These are phyloP conservation scores for Fraxinus platypoda DNA, from an alignment of 305 asterid genomes.

Conservation along the genomic window DNA sequence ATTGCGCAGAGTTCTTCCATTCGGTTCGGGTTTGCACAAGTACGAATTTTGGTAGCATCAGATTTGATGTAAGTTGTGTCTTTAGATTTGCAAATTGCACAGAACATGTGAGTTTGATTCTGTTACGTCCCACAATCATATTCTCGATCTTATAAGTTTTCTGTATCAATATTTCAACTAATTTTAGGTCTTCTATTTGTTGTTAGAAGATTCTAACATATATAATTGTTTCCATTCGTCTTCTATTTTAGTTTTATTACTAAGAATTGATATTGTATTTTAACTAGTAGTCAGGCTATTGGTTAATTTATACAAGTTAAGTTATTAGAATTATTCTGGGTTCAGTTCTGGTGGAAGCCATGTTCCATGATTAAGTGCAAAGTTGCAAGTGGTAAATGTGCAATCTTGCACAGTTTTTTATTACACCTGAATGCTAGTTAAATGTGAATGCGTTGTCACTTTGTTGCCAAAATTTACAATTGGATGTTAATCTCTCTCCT, in stretches of 20 bases:
- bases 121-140: background rate
- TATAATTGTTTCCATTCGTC: background rate
- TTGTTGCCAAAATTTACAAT: constrained; percentile 9
- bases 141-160: background rate
- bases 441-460: background rate
- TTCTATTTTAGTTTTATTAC: no score
- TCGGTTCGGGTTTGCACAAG: no score
- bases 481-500: background rate
- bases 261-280: no score
- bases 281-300: no score
- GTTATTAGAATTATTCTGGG: no score
- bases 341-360: no score
- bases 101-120: background rate
- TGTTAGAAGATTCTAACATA: background rate
- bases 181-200: background rate
- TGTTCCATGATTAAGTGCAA: no score
- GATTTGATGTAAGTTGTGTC: background rate
- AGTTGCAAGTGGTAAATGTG: no score
- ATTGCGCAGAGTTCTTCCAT: no score
- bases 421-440: background rate
- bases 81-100: background rate
- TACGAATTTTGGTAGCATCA: no score
- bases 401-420: no score
- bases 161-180: background rate
- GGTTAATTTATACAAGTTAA: no score